Percentiles rank a stretch among this genome's conserved stretches.
Evolutionary conservation across 2,329 filamentous ascomycete genomes (phyloP).

Genomic region (Lecanicillium sp.): DNA sequence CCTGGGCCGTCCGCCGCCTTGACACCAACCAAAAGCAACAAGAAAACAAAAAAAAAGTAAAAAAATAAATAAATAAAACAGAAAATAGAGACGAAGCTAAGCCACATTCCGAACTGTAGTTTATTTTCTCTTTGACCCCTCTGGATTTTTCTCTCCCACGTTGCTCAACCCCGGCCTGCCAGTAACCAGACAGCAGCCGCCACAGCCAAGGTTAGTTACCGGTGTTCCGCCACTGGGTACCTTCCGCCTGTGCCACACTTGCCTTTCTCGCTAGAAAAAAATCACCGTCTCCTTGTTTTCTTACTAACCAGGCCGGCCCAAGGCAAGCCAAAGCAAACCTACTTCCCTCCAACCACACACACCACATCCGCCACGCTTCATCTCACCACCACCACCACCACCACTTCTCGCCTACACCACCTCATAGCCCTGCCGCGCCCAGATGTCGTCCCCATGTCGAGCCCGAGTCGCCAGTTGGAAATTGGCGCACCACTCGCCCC

Average conservation of each 20-base stretch:
- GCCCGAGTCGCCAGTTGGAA: constrained; percentile 43
- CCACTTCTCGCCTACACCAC: constrained; percentile 24
- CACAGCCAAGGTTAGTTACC: too few species aligned
- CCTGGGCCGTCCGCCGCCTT: too few species aligned
- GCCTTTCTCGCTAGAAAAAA: too few species aligned
- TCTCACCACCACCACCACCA: constrained; percentile 7
- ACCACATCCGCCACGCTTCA: not conserved
- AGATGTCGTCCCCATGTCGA: constrained; percentile 56
- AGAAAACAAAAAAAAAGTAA: not conserved
- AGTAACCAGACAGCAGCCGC: not conserved
- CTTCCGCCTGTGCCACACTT: too few species aligned
- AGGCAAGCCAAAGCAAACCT: too few species aligned
- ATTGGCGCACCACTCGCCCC: constrained; percentile 47
- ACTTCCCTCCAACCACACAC: too few species aligned
- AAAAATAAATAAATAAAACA: too few species aligned
- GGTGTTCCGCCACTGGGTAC: too few species aligned
- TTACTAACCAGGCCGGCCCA: too few species aligned
- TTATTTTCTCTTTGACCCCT: not conserved
- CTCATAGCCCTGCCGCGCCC: constrained; percentile 25
- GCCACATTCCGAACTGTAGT: too few species aligned
- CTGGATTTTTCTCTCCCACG: not conserved
- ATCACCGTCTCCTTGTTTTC: too few species aligned
- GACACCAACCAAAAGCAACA: not conserved
- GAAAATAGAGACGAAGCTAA: too few species aligned
- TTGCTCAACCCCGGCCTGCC: constrained; percentile 1